Conservation (phyloP, 2,329 filamentous ascomycete genomes). For the Endocalyx cinctus region DNA sequence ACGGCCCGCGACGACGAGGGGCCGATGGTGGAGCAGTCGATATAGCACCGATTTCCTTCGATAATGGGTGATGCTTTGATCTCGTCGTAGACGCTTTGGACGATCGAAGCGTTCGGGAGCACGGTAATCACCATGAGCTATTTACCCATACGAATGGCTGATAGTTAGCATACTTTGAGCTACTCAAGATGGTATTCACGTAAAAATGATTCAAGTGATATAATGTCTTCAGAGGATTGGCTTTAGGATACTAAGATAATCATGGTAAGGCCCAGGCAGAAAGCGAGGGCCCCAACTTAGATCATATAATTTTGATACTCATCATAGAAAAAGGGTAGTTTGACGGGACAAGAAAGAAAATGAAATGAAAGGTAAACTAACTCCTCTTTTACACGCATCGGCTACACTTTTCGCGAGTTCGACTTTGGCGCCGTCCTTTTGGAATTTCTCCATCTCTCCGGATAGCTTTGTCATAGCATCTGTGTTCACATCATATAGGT, state of each 20-base stretch:
- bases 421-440: slow-evolving; percentile 41
- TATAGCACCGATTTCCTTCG: slow-evolving; percentile 68
- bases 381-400: slow-evolving; percentile 48
- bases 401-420: slow-evolving; percentile 40
- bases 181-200: too few relatives aligned
- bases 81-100: slow-evolving; percentile 73
- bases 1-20: slow-evolving; percentile 77
- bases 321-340: slow-evolving; percentile 33
- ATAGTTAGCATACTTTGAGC: too few relatives aligned
- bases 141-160: too few relatives aligned
- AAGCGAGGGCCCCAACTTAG: slow-evolving; percentile 66
- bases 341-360: slow-evolving; percentile 4
- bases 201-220: not conserved
- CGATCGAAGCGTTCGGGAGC: slow-evolving; percentile 83
- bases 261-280: slow-evolving; percentile 53
- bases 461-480: slow-evolving; percentile 42
- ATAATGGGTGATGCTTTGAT: slow-evolving; percentile 58
- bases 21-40: slow-evolving; percentile 96
- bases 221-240: slow-evolving; percentile 65
- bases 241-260: slow-evolving; percentile 60
- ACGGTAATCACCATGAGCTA: slow-evolving; percentile 86
- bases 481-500: slow-evolving; percentile 54
- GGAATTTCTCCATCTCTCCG: slow-evolving; percentile 39
- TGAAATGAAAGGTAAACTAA: slow-evolving; percentile 31
- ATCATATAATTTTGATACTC: slow-evolving; percentile 54